These are phyloP conservation scores for Acanthamoeba lenticulata DNA, from an alignment of 208 protist genomes.

Conservation along the genomic window DNA sequence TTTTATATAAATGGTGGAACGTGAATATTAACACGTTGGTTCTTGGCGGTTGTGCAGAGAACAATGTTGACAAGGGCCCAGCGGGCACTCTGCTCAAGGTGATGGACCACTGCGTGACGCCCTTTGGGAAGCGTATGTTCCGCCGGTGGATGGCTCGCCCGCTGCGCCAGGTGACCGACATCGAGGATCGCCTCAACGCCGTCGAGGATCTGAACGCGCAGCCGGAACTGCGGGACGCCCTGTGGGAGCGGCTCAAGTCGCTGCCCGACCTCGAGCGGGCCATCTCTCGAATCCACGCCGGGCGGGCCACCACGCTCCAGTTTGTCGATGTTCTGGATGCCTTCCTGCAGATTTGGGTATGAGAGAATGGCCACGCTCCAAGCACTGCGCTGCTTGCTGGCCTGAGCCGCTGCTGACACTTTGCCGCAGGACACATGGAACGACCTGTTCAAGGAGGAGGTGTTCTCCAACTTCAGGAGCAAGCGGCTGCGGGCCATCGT, in stretches of 20 bases:
- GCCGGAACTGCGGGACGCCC: neutral
- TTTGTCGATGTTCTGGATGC: conserved; percentile 66
- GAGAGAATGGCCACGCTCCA: neutral
- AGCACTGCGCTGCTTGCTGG: neutral
- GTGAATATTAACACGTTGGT: neutral
- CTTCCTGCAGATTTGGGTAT: conserved; percentile 66
- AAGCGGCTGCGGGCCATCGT: neutral
- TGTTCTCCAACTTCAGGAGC: neutral
- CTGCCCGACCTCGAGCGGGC: conserved; percentile 68
- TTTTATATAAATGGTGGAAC: neutral
- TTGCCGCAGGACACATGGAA: conserved; percentile 3
- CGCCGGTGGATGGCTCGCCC: conserved; percentile 78
- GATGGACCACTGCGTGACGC: conserved; percentile 76
- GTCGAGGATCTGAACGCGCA: conserved; percentile 62
- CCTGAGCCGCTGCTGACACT: neutral
- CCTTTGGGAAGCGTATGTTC: conserved; percentile 82
- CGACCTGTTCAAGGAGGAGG: conserved; percentile 28
- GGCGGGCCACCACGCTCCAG: conserved; percentile 16
- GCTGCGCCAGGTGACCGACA: conserved; percentile 14
- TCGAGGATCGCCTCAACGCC: conserved; percentile 73
- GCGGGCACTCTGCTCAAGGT: conserved; percentile 80
- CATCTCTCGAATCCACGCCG: conserved; percentile 72
- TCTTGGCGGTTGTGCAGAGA: conserved; percentile 64
- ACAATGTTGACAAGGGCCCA: conserved; percentile 66
- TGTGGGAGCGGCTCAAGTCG: neutral